phyloP scores from a whole-genome alignment of 176 grass and related monocot species.

The Triticum monococcum region DNA sequence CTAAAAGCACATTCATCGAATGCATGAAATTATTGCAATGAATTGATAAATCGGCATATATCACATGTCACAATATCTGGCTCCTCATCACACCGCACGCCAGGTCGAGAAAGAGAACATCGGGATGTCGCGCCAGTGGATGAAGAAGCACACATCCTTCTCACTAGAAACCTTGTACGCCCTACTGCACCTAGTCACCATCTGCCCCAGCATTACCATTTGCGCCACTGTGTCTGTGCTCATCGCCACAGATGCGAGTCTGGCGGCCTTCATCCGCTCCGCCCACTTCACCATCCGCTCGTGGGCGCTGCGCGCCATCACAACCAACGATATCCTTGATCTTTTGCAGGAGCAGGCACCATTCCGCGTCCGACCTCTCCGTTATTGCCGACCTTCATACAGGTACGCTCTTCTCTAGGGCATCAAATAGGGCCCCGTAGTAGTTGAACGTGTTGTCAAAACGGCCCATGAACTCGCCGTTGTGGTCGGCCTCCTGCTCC shows the following conservation, averaged over 20 bases:
- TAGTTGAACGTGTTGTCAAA: background rate
- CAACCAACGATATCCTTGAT: slow-evolving; percentile 55
- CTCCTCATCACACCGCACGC: no score
- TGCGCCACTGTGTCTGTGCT: slow-evolving; percentile 9
- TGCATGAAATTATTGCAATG: no score
- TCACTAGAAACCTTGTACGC: no score
- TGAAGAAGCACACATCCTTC: no score
- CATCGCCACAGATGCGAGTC: slow-evolving; percentile 17
- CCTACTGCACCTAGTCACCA: background rate
- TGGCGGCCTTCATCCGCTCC: slow-evolving; percentile 14
- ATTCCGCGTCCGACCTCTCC: slow-evolving; percentile 41
- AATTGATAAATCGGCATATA: no score
- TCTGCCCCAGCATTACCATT: background rate
- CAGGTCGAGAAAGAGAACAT: no score
- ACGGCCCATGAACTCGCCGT: background rate
- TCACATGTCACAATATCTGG: no score
- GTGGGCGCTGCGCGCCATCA: slow-evolving; percentile 40
- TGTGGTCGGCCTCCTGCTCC: slow-evolving; percentile 70
- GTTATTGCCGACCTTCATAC: background rate
- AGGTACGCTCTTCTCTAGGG: background rate
- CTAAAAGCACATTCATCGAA: no score
- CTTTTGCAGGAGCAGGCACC: slow-evolving; percentile 44
- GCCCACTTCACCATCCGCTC: slow-evolving; percentile 47
- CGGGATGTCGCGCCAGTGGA: no score
- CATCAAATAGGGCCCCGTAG: background rate